Evolutionary conservation across 768 basidiomycete genomes (phyloP).

Genomic region (Tulasnella sp.): DNA sequence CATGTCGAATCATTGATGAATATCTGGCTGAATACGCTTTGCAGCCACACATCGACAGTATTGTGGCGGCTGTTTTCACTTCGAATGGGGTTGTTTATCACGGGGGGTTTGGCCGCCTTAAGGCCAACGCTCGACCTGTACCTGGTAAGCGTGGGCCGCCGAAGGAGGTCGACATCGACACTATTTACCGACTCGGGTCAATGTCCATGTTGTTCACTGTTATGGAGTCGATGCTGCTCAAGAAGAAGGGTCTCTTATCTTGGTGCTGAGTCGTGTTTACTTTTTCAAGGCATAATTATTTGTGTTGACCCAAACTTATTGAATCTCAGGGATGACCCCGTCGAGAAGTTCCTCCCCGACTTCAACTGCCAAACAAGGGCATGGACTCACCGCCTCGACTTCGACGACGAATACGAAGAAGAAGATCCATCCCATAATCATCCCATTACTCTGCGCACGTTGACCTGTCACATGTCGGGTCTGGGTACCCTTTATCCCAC

Average conservation of each 20-base stretch:
- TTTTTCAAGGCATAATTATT: not conserved
- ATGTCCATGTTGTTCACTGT: conserved; percentile 41
- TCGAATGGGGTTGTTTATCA: conserved; percentile 36
- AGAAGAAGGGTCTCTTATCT: conserved; percentile 31
- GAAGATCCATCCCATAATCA: not conserved
- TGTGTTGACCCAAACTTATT: not conserved
- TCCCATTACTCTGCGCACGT: conserved; percentile 17
- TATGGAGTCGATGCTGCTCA: conserved; percentile 37
- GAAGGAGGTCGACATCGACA: conserved; percentile 26
- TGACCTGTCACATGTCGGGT: conserved; percentile 24
- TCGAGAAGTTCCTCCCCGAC: conserved; percentile 33
- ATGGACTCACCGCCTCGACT: conserved; percentile 1
- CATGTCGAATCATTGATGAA: too few relatives aligned
- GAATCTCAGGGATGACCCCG: conserved; percentile 36
- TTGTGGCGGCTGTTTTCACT: conserved; percentile 38
- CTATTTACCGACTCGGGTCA: conserved; percentile 41
- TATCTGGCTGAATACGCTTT: too few relatives aligned
- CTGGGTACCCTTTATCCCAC: conserved; percentile 30
- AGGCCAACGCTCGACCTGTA: conserved; percentile 31
- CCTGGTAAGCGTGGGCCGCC: not conserved
- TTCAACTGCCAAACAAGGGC: conserved; percentile 25
- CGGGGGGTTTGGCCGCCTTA: conserved; percentile 31
- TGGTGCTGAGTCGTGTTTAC: conserved; percentile 20
- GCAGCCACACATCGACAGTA: conserved; percentile 41
- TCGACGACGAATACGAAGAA: not conserved